These are phyloP conservation scores for Artomyces pyxidatus DNA, from an alignment of 768 basidiomycete species.

Conservation along the genomic window DNA sequence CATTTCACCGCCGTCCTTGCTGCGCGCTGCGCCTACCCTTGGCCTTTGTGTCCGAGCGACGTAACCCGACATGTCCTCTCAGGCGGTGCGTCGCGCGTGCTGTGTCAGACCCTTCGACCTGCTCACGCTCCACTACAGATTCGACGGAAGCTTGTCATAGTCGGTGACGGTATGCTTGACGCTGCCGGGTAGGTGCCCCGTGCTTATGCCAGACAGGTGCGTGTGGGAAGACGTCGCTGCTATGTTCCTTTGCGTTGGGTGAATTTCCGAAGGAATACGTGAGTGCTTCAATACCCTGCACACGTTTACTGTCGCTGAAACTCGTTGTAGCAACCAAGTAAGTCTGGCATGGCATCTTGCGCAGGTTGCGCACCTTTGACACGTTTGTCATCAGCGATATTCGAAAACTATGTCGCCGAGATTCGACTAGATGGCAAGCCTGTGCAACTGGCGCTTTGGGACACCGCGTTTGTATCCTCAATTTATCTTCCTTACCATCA, in stretches of 20 bases:
- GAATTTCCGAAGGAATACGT: constrained; percentile 97
- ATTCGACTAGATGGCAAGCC: constrained; percentile 96
- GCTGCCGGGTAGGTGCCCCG: neutral
- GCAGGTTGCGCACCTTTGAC: constrained; percentile 2
- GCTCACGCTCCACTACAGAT: constrained; percentile 42
- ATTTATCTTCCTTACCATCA: neutral
- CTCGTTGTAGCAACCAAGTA: constrained; percentile 39
- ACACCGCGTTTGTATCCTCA: constrained; percentile 79
- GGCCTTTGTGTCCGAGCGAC: too few species aligned
- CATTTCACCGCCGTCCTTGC: too few species aligned
- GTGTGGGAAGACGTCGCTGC: constrained; percentile 90
- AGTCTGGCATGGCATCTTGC: too few species aligned
- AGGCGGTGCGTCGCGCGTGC: constrained; percentile 9
- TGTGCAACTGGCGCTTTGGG: constrained; percentile 95
- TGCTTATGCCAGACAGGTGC: constrained; percentile 48
- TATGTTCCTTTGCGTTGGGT: constrained; percentile 88
- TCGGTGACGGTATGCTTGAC: constrained; percentile 75
- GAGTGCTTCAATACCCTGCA: constrained; percentile 25
- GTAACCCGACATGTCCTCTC: constrained; percentile 11
- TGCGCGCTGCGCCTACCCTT: too few species aligned
- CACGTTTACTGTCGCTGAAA: neutral
- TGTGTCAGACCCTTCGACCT: constrained; percentile 1
- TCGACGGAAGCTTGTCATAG: constrained; percentile 91
- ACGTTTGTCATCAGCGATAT: constrained; percentile 56
- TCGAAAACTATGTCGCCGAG: constrained; percentile 99